phyloP scores from a whole-genome alignment of 805 yeast species.

The Schwanniomyces yamadae region DNA sequence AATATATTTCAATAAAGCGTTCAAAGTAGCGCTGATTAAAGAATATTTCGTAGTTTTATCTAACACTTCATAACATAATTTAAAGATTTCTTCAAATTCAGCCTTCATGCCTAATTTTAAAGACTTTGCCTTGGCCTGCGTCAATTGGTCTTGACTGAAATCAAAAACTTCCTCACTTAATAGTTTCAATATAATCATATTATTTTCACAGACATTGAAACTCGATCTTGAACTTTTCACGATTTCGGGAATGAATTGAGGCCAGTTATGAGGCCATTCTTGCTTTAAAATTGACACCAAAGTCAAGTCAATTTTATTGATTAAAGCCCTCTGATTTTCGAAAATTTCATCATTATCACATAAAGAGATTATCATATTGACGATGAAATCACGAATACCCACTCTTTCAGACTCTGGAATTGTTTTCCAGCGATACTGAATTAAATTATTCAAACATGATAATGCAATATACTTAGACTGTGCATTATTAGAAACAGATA shows the following conservation, averaged over 20 bases:
- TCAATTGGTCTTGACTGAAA: constrained; percentile 92
- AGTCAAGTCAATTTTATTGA: constrained; percentile 91
- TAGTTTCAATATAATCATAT: constrained; percentile 86
- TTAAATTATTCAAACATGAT: constrained; percentile 83
- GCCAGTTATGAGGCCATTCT: constrained; percentile 99
- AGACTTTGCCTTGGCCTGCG: constrained; percentile 87
- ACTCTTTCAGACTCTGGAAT: constrained; percentile 84
- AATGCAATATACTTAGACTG: constrained; percentile 93
- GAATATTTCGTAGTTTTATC: constrained; percentile 87
- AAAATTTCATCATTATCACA: constrained; percentile 80
- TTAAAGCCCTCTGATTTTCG: constrained; percentile 71
- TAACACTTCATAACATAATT: constrained; percentile 87
- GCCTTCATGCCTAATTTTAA: constrained; percentile 81
- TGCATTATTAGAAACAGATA: constrained; percentile 73
- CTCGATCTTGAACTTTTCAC: constrained; percentile 81
- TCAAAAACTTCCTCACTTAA: constrained; percentile 96
- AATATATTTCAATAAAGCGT: constrained; percentile 77
- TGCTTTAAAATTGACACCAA: constrained; percentile 92
- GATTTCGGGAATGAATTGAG: constrained; percentile 91
- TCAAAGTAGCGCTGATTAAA: constrained; percentile 78
- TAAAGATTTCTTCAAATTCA: constrained; percentile 91
- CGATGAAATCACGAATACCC: constrained; percentile 92
- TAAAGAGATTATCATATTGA: constrained; percentile 87
- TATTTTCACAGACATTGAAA: constrained; percentile 94
- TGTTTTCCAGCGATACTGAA: constrained; percentile 90